Conservation (phyloP, 2,329 filamentous ascomycete species). For the Zelopaecilomyces penicillatus region DNA sequence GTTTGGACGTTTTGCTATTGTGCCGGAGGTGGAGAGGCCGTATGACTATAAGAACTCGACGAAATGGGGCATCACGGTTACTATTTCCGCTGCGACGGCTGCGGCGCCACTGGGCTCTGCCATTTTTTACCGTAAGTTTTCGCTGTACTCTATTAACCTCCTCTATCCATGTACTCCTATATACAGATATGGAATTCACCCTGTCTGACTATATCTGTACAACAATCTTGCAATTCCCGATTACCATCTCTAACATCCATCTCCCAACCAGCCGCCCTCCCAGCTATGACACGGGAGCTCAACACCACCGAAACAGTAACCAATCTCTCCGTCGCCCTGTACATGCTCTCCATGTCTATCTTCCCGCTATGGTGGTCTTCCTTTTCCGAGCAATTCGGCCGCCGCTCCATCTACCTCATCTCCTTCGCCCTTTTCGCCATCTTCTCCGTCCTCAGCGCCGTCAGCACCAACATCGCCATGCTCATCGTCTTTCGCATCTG, state of each 20-base stretch:
- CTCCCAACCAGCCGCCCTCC: slow-evolving; percentile 51
- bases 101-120: slow-evolving; percentile 76
- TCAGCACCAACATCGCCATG: slow-evolving; percentile 64
- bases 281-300: slow-evolving; percentile 54
- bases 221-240: not conserved
- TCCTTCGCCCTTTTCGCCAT: slow-evolving; percentile 66
- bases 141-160: not conserved
- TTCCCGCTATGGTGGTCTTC: slow-evolving; percentile 84
- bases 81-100: slow-evolving; percentile 68
- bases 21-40: slow-evolving; percentile 72
- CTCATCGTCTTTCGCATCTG: slow-evolving; percentile 69
- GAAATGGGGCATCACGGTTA: slow-evolving; percentile 78
- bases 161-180: not conserved
- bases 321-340: slow-evolving; percentile 69
- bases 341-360: slow-evolving; percentile 76
- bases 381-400: slow-evolving; percentile 65
- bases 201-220: not conserved
- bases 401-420: slow-evolving; percentile 68
- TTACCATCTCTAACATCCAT: not conserved
- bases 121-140: slow-evolving; percentile 67
- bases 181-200: slow-evolving; percentile 2
- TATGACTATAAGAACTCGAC: slow-evolving; percentile 62
- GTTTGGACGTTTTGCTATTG: slow-evolving; percentile 58
- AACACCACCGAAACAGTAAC: slow-evolving; percentile 55
- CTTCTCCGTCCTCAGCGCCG: slow-evolving; percentile 61